These are phyloP conservation scores for Salvia rosmarinus DNA, from an alignment of 257 asterid species.

Conservation along the genomic window DNA sequence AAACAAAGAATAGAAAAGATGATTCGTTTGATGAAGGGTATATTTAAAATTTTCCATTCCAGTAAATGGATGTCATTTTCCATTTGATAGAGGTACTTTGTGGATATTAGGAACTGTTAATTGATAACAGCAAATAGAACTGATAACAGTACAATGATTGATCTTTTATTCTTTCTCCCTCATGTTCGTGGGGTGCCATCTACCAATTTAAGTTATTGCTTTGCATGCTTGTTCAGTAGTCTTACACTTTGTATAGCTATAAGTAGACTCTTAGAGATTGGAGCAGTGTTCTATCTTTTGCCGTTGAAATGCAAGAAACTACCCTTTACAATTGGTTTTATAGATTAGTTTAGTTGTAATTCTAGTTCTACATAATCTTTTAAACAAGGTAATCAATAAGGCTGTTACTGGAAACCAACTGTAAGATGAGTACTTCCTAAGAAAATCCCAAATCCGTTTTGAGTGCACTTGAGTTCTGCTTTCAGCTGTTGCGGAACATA, in stretches of 20 bases:
- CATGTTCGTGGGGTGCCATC: background rate
- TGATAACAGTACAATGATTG: background rate
- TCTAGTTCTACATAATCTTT: background rate
- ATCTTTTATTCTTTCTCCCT: background rate
- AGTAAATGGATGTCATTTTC: background rate
- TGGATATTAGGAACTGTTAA: background rate
- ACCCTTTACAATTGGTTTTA: background rate
- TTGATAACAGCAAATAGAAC: background rate
- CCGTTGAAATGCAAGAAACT: background rate
- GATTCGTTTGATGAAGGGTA: background rate
- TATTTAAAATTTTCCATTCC: background rate
- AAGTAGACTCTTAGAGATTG: background rate
- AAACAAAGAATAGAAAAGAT: background rate
- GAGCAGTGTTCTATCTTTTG: background rate
- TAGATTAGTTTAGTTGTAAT: background rate
- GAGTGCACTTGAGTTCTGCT: background rate
- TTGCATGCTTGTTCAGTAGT: conserved; percentile 4
- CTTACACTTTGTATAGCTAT: background rate
- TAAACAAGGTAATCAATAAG: background rate
- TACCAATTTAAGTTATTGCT: background rate
- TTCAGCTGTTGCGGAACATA: background rate
- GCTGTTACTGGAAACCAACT: background rate
- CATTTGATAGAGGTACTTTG: background rate
- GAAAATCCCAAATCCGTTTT: background rate
- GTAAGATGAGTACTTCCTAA: background rate